phyloP scores from a whole-genome alignment of 1,284 basidiomycete species.

The Exobasidium rhododendri region DNA sequence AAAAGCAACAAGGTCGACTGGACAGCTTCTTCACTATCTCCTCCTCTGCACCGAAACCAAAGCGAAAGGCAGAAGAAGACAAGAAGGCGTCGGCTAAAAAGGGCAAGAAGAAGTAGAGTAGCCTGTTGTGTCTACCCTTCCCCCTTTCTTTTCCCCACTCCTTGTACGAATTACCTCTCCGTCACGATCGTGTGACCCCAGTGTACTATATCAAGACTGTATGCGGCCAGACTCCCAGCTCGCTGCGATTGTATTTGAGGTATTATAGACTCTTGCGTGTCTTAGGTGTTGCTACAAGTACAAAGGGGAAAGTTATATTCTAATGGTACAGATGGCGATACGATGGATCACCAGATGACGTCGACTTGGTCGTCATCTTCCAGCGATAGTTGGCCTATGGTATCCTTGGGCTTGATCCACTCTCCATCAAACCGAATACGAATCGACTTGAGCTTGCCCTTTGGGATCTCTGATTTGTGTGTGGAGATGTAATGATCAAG shows the following conservation, averaged over 20 bases:
- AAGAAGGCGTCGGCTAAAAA: constrained; percentile 24
- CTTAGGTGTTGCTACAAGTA: too few relatives aligned
- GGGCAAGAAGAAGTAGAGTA: constrained; percentile 29
- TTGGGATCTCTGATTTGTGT: background rate
- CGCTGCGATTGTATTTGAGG: too few relatives aligned
- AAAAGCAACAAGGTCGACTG: constrained; percentile 92
- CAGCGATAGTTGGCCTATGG: background rate
- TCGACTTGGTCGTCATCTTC: constrained; percentile 5
- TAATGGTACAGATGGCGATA: too few relatives aligned
- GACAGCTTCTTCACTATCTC: constrained; percentile 76
- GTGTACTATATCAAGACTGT: too few relatives aligned
- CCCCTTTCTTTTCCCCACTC: too few relatives aligned
- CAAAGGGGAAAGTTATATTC: too few relatives aligned
- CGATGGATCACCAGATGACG: constrained; percentile 4
- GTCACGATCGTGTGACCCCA: too few relatives aligned
- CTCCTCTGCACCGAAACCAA: constrained; percentile 9
- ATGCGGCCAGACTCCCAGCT: too few relatives aligned
- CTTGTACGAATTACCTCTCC: too few relatives aligned
- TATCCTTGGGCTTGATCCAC: background rate
- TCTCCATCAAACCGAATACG: constrained; percentile 5
- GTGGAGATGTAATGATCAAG: constrained; percentile 1
- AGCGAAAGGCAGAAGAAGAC: constrained; percentile 24
- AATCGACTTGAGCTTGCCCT: background rate
- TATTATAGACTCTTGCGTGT: too few relatives aligned
- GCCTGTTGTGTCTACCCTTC: constrained; percentile 1